phyloP scores from a whole-genome alignment of 768 basidiomycete genomes.

The Leccinum longicurvipes region DNA sequence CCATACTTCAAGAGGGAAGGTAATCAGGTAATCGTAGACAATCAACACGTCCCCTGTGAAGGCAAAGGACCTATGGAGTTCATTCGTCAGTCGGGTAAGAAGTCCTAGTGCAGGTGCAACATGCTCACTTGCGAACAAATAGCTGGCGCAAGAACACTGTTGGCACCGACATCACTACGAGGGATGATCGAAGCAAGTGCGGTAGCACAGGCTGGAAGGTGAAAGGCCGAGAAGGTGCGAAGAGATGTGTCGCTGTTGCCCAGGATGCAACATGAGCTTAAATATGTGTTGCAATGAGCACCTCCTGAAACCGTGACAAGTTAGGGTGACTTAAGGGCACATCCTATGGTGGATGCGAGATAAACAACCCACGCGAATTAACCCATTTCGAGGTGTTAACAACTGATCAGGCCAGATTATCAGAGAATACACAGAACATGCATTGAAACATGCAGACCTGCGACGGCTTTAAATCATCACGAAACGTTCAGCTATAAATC shows the following conservation, averaged over 20 bases:
- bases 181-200: neutral
- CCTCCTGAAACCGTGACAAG: neutral
- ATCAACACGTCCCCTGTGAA: constrained; percentile 5
- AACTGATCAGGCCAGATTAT: neutral
- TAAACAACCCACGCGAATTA: neutral
- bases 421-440: neutral
- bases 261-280: neutral
- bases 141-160: neutral
- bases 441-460: neutral
- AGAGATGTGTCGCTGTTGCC: neutral
- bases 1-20: constrained; percentile 11
- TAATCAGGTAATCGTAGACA: constrained; percentile 10
- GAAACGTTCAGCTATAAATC: neutral
- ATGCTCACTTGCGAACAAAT: neutral
- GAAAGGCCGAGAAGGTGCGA: neutral
- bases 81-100: neutral
- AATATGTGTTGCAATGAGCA: neutral
- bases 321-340: neutral
- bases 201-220: neutral
- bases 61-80: neutral
- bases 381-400: neutral
- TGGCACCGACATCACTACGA: neutral
- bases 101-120: neutral
- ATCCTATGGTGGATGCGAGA: neutral
- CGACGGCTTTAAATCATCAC: neutral